Percentiles rank a stretch among this genome's conserved stretches.
Evolutionary conservation across 768 basidiomycete genomes (phyloP).

Genomic region (Trametes punicea): DNA sequence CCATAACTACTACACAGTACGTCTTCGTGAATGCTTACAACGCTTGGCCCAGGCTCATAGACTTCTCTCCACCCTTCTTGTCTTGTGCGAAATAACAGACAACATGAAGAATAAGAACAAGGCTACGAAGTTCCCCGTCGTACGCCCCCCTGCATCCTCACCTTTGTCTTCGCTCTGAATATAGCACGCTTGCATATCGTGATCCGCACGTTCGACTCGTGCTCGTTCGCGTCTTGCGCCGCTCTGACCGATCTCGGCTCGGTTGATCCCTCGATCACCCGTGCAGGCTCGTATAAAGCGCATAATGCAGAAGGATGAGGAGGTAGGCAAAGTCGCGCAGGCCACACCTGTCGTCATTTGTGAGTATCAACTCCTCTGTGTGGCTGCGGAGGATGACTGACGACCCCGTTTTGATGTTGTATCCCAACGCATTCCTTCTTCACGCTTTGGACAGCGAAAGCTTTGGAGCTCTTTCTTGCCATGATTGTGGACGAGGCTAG

Average conservation of each 20-base stretch:
- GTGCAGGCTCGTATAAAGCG: conserved; percentile 93
- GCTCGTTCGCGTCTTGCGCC: too few species aligned
- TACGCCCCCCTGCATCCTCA: conserved; percentile 39
- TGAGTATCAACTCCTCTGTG: conserved; percentile 43
- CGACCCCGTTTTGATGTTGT: background rate
- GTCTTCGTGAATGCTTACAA: too few species aligned
- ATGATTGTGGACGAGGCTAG: conserved; percentile 79
- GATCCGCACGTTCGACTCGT: background rate
- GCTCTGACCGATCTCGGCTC: background rate
- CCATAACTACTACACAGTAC: background rate
- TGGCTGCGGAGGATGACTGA: too few species aligned
- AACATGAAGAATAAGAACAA: conserved; percentile 93
- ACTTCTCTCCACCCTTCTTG: too few species aligned
- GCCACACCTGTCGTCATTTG: conserved; percentile 97
- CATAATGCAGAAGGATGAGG: conserved; percentile 99
- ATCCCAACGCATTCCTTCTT: background rate
- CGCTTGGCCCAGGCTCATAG: too few species aligned
- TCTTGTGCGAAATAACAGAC: background rate
- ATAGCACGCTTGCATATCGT: background rate
- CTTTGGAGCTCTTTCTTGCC: conserved; percentile 87
- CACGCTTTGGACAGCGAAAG: conserved; percentile 63
- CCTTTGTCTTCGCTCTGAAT: background rate
- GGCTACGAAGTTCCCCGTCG: conserved; percentile 88
- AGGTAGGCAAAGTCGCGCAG: conserved; percentile 96
- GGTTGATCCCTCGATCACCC: background rate